Conservation (phyloP, 208 protist genomes). For the Trypanosoma cruzi region DNA sequence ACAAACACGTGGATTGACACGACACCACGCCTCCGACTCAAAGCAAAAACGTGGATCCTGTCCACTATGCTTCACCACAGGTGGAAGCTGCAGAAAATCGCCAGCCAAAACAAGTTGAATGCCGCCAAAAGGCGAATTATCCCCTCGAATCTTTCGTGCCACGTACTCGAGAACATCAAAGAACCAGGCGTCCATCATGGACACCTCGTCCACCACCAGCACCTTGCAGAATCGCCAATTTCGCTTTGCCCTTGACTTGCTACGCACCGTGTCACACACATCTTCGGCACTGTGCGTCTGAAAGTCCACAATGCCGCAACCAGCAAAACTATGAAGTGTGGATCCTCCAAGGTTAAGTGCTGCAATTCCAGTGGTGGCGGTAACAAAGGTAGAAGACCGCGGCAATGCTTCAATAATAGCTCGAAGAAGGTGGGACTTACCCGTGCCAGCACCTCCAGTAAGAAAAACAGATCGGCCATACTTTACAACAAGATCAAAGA, state of each 20-base stretch:
- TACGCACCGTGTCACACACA: conserved; percentile 36
- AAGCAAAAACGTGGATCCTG: conserved; percentile 63
- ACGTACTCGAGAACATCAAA: conserved; percentile 85
- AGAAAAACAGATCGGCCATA: conserved; percentile 73
- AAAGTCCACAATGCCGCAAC: conserved; percentile 61
- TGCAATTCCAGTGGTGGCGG: conserved; percentile 86
- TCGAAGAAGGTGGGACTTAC: conserved; percentile 86
- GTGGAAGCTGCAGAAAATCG: conserved; percentile 93
- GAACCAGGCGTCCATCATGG: conserved; percentile 84
- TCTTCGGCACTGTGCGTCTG: conserved; percentile 14
- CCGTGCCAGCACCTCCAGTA: conserved; percentile 88
- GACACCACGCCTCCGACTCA: conserved; percentile 66
- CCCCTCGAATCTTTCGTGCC: conserved; percentile 63
- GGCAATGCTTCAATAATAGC: conserved; percentile 66
- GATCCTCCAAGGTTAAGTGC: conserved; percentile 85
- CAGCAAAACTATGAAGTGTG: conserved; percentile 88
- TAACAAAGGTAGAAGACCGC: conserved; percentile 60
- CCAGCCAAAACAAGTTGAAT: conserved; percentile 93
- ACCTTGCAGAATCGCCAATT: conserved; percentile 64
- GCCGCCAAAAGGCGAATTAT: conserved; percentile 82
- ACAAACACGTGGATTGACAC: conserved; percentile 60
- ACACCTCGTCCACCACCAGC: conserved; percentile 93
- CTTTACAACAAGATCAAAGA: conserved; percentile 51
- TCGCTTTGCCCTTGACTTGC: conserved; percentile 28
- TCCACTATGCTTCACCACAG: conserved; percentile 40